Conservation (phyloP, 2,329 filamentous ascomycete genomes). For the Diplodia intermedia region DNA sequence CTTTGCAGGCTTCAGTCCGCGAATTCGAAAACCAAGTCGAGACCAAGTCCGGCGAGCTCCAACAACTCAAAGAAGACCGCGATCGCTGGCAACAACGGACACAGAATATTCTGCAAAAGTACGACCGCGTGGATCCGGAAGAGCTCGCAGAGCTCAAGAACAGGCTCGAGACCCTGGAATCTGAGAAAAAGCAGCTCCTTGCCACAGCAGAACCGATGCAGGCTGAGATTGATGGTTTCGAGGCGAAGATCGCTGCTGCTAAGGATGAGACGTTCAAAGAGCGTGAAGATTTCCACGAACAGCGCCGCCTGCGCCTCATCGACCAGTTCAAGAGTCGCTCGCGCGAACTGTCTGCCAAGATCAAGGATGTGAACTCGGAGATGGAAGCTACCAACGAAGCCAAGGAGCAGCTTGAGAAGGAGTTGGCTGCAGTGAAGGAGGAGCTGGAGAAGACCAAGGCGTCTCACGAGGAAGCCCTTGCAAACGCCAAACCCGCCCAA, state of each 20-base stretch:
- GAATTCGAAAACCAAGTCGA: conserved; percentile 83
- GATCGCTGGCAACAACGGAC: conserved; percentile 96
- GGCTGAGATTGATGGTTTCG: conserved; percentile 56
- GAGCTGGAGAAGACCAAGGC: conserved; percentile 69
- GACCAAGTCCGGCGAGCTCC: conserved; percentile 85
- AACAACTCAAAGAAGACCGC: conserved; percentile 86
- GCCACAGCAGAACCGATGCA: conserved; percentile 59
- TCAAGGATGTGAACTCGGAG: conserved; percentile 60
- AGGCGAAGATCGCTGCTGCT: conserved; percentile 54
- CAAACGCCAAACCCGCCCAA: conserved; percentile 43
- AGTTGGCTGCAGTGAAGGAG: conserved; percentile 45
- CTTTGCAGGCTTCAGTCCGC: conserved; percentile 78
- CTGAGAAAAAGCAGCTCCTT: conserved; percentile 62
- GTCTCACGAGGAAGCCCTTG: conserved; percentile 69
- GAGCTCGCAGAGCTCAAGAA: conserved; percentile 90
- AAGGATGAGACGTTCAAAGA: conserved; percentile 50
- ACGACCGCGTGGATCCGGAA: conserved; percentile 91
- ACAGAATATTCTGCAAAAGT: conserved; percentile 93
- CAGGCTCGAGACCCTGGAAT: conserved; percentile 64
- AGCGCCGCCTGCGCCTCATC: conserved; percentile 55
- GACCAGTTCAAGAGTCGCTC: conserved; percentile 62
- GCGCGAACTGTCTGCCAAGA: conserved; percentile 70
- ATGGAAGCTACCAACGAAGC: conserved; percentile 57
- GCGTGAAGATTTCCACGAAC: conserved; percentile 53
- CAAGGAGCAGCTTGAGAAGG: conserved; percentile 32